Percentiles rank a stretch among this genome's conserved stretches.
Conservation (phyloP, 2,329 filamentous ascomycete genomes). For the Clarireedia paspali region DNA sequence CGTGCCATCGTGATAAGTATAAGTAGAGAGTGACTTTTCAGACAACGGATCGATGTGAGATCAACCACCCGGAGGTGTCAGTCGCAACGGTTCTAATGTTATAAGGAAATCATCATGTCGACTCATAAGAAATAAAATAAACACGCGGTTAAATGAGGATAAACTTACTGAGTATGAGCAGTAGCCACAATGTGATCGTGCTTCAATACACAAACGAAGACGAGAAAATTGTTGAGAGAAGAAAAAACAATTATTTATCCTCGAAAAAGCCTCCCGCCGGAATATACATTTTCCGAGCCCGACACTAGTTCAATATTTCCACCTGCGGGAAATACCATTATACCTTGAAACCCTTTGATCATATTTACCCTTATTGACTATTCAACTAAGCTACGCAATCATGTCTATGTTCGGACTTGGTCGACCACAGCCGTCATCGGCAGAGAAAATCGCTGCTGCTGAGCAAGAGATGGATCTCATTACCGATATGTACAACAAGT, state of each 20-base stretch:
- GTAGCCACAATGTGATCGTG: no score
- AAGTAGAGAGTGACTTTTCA: constrained; percentile 23
- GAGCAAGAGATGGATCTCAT: constrained; percentile 98
- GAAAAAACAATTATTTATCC: neutral
- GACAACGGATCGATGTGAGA: constrained; percentile 43
- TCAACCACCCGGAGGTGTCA: constrained; percentile 45
- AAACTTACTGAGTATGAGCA: neutral
- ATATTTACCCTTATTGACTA: neutral
- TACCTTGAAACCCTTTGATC: neutral
- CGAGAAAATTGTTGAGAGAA: no score
- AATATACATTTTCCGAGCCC: neutral
- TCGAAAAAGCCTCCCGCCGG: neutral
- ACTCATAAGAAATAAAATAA: neutral
- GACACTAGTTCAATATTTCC: neutral
- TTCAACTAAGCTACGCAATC: constrained; percentile 24
- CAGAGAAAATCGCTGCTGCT: constrained; percentile 93
- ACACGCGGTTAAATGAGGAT: neutral
- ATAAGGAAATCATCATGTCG: constrained; percentile 42
- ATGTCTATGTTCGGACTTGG: constrained; percentile 71
- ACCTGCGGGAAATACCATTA: neutral
- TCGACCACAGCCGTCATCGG: constrained; percentile 80
- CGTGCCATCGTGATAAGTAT: neutral
- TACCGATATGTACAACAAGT: constrained; percentile 98
- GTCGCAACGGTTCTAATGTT: constrained; percentile 52
- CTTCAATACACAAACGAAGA: no score